Evolutionary conservation across 306 rosid genomes (phyloP).

Genomic region (Vachellia pachyceras): DNA sequence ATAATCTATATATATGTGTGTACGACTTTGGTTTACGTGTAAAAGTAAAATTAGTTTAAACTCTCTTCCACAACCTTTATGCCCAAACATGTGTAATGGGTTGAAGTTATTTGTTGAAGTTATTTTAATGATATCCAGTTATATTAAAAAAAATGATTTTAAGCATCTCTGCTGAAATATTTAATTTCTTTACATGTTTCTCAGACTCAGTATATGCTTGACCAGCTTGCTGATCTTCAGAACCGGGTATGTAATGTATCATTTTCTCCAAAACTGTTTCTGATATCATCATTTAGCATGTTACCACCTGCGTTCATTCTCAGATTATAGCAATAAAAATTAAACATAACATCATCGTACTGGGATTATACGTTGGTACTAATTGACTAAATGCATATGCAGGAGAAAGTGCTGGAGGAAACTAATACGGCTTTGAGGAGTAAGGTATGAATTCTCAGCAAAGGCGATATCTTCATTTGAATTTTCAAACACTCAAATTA

Average conservation of each 20-base stretch:
- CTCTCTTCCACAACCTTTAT: neutral
- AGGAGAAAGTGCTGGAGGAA: constrained; percentile 75
- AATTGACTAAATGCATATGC: constrained; percentile 24
- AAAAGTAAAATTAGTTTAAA: neutral
- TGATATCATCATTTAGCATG: neutral
- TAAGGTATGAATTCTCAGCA: constrained; percentile 49
- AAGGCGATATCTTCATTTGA: neutral
- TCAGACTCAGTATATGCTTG: constrained; percentile 78
- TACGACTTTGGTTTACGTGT: neutral
- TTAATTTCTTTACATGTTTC: constrained; percentile 1
- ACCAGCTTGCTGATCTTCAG: constrained; percentile 83
- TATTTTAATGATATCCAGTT: too few species aligned
- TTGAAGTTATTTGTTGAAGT: too few species aligned
- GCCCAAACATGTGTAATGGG: too few species aligned
- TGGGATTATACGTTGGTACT: neutral
- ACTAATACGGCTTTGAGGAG: constrained; percentile 59
- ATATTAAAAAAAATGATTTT: too few species aligned
- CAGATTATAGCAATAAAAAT: neutral
- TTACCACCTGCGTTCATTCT: too few species aligned
- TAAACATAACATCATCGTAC: neutral
- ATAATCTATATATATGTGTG: neutral
- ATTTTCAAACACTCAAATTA: neutral
- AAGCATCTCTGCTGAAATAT: neutral
- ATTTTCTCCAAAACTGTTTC: neutral
- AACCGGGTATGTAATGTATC: constrained; percentile 63